Conservation (phyloP, 1,139 yeast genomes). For the Blastobotrys persicus region DNA sequence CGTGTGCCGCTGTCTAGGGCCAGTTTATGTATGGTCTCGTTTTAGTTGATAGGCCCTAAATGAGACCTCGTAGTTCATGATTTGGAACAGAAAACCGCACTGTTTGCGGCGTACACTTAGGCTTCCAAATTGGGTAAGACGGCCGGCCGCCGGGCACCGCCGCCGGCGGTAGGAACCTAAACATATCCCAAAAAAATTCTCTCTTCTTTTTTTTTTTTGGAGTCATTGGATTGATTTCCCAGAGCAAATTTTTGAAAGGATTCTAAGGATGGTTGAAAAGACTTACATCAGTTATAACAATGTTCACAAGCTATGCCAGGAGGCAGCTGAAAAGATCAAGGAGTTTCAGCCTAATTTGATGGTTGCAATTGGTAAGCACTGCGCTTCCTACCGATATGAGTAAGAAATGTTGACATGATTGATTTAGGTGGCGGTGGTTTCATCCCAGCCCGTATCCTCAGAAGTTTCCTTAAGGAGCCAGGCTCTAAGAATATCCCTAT, state of each 20-base stretch:
- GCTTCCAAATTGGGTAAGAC: not conserved
- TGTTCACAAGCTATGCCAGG: conserved; percentile 90
- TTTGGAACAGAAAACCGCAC: too few relatives aligned
- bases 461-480: conserved; percentile 83
- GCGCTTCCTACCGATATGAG: not conserved
- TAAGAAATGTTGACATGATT: conserved; percentile 3
- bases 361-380: conserved; percentile 64
- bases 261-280: conserved; percentile 43
- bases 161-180: too few relatives aligned
- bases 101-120: too few relatives aligned
- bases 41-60: too few relatives aligned
- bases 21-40: too few relatives aligned
- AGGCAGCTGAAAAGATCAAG: conserved; percentile 69
- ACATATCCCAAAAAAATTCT: conserved; percentile 12
- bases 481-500: conserved; percentile 88
- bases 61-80: too few relatives aligned
- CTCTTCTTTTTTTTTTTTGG: conserved; percentile 17
- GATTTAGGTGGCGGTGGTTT: conserved; percentile 77
- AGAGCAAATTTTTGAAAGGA: not conserved
- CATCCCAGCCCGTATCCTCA: conserved; percentile 91
- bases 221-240: conserved; percentile 6
- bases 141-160: not conserved
- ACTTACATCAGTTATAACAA: conserved; percentile 88
- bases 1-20: too few relatives aligned
- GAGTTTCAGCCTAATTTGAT: conserved; percentile 78